Conservation (phyloP, 768 basidiomycete genomes). For the Pisolithus microcarpus region DNA sequence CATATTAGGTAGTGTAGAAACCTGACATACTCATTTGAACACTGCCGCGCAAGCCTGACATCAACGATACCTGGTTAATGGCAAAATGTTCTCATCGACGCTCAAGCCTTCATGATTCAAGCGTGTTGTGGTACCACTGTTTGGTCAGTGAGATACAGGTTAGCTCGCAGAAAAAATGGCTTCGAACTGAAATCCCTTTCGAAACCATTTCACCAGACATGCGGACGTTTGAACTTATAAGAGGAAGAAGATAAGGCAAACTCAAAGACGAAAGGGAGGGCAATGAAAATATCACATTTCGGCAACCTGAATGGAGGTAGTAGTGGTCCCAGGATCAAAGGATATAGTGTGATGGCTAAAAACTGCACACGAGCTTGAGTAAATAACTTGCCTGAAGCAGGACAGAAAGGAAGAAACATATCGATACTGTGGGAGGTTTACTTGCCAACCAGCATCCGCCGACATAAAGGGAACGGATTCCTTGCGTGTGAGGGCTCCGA, state of each 20-base stretch:
- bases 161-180: no score
- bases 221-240: no score
- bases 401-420: background rate
- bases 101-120: no score
- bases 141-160: no score
- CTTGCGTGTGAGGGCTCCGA: background rate
- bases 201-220: no score
- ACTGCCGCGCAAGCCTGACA: no score
- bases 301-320: background rate
- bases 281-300: background rate
- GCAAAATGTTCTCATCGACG: no score
- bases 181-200: no score
- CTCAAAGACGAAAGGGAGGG: background rate
- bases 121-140: no score
- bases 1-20: background rate
- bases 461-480: background rate
- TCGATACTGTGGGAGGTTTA: background rate
- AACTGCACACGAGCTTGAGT: background rate
- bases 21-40: no score
- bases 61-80: no score
- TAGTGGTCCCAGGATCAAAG: background rate
- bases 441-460: background rate
- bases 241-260: background rate
- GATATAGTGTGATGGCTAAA: background rate
- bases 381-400: background rate